Evolutionary conservation across 768 basidiomycete genomes (phyloP), one percentile per base, ranked within the genome.

Genomic region (Psilocybe cubensis): DNA sequence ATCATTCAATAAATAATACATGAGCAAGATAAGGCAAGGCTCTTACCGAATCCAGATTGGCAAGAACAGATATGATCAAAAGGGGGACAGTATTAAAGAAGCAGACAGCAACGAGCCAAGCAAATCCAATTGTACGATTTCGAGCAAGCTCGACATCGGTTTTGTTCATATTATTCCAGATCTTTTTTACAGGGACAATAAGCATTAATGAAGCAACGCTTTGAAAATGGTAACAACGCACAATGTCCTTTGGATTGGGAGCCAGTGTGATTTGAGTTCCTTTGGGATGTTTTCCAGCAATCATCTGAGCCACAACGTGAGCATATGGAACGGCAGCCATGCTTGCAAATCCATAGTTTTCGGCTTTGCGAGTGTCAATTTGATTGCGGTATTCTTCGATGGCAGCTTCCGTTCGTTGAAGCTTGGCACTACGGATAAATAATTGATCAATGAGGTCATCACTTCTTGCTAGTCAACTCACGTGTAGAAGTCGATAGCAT

Each of bases 71-170:
- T 61, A 98, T 94, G 61, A 92, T 77, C 68, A 96, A 84, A 17
- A 99, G 77, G 18, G 97, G 97, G 9, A 96, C 78, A 31, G 95
- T 98, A 78, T 99, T 96, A 78, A 98, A 85, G 77, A 94, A 95
- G 72, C 94, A 96, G 46, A 98, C 85, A 27, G 85, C 65, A 20
- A 81, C 76, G 52, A 99, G 82, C 72, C 89, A 82, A 33, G 89
- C 57, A 73, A 92, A 91, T n/a, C 97, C 96, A 23, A 90, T 73
- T 28, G 79, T 73, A 65, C 80, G 83, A 72, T 91, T 89, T 35
- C 87, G 81, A 23, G 83, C 72, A 21, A 92, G 69, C 62, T 91
- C 87, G 6, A 73, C 80, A 17, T 89, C 79, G 1, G 87, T 83
- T 67, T 84, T 85, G 66, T 86, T 88, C 77, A 98, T 81, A 70